phyloP scores from a whole-genome alignment of 176 grass and related monocot species.

The Paspalum notatum region DNA sequence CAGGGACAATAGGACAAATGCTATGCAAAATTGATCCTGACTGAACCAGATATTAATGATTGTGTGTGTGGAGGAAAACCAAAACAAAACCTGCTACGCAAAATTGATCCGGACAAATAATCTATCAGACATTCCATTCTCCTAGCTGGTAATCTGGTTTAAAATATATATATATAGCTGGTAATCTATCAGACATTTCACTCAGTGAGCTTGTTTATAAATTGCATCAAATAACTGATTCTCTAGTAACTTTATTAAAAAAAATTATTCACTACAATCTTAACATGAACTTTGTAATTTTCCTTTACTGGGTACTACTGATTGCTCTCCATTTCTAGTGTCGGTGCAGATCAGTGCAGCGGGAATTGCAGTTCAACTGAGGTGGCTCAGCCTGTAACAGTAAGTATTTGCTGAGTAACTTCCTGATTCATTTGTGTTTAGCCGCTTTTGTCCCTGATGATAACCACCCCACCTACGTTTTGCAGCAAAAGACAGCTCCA shows the following conservation, averaged over 20 bases:
- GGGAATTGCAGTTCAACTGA: conserved; percentile 33
- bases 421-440: not conserved
- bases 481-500: conserved; percentile 29
- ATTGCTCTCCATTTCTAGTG: conserved; percentile 43
- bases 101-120: not conserved
- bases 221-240: not conserved
- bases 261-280: not conserved
- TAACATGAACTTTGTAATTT: not conserved
- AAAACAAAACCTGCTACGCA: not conserved
- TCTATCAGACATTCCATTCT: conserved; percentile 13
- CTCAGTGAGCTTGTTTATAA: conserved; percentile 8
- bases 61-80: not conserved
- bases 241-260: conserved; percentile 1
- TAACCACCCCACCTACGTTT: not conserved
- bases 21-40: not conserved
- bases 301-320: conserved; percentile 34
- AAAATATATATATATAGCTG: conserved; percentile 15
- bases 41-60: not conserved
- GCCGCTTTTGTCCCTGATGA: not conserved
- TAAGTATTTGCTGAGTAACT: conserved; percentile 23
- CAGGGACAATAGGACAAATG: not conserved
- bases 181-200: too few relatives aligned
- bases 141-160: conserved; percentile 28
- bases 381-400: not conserved
- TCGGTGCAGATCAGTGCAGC: conserved; percentile 45